These are phyloP conservation scores for Camptophora hylomeconis DNA, from an alignment of 2,329 filamentous ascomycete genomes.

Conservation along the genomic window DNA sequence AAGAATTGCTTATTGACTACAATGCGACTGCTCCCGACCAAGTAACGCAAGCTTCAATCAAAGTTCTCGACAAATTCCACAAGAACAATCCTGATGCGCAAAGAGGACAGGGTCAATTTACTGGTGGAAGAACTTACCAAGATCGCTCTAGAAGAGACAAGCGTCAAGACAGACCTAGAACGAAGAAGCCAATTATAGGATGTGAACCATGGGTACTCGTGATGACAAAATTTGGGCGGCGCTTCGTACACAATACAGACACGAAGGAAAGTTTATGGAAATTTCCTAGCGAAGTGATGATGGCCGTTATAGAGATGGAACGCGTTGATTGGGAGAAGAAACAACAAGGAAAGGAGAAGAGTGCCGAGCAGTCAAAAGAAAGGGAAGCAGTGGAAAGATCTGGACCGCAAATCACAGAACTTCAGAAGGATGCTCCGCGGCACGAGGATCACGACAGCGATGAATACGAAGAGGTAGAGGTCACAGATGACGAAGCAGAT, in stretches of 20 bases:
- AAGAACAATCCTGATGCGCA: slow-evolving; percentile 22
- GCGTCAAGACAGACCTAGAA: slow-evolving; percentile 56
- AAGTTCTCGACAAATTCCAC: slow-evolving; percentile 16
- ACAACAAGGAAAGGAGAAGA: slow-evolving; percentile 23
- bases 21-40: slow-evolving; percentile 14
- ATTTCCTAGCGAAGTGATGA: slow-evolving; percentile 76
- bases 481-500: slow-evolving; percentile 46
- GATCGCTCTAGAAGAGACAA: slow-evolving; percentile 48
- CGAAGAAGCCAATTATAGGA: slow-evolving; percentile 64
- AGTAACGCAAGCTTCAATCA: slow-evolving; percentile 11
- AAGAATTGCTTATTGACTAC: slow-evolving; percentile 17
- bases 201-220: slow-evolving; percentile 82
- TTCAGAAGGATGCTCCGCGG: slow-evolving; percentile 13
- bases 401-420: slow-evolving; percentile 1
- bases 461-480: slow-evolving; percentile 67
- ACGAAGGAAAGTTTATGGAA: slow-evolving; percentile 92
- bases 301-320: slow-evolving; percentile 56
- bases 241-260: slow-evolving; percentile 78
- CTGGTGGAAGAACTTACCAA: slow-evolving; percentile 41
- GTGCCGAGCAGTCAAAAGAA: slow-evolving; percentile 12
- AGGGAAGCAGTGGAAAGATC: slow-evolving; percentile 10
- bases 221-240: slow-evolving; percentile 76
- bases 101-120: slow-evolving; percentile 32
- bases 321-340: slow-evolving; percentile 54
- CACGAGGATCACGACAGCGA: slow-evolving; percentile 43